phyloP scores from a whole-genome alignment of 805 yeast species.

The Candida takata region DNA sequence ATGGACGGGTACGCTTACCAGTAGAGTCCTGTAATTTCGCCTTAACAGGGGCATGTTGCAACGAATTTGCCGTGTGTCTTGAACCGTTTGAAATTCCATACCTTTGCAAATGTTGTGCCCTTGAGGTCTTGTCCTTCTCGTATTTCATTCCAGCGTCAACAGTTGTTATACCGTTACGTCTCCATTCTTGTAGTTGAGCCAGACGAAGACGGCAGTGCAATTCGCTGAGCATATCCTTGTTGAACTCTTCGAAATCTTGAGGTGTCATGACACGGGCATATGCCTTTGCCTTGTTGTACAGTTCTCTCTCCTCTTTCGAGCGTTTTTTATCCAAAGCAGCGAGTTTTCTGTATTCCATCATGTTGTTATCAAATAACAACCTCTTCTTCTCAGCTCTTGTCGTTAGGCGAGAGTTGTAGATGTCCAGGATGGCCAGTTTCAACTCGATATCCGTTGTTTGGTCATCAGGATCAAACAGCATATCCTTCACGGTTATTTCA shows the following conservation, averaged over 20 bases:
- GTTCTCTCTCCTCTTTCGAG: constrained; percentile 83
- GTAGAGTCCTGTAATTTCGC: constrained; percentile 17
- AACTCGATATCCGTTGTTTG: constrained; percentile 81
- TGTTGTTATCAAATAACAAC: constrained; percentile 61
- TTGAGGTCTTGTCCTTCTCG: constrained; percentile 77
- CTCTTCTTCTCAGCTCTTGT: constrained; percentile 92
- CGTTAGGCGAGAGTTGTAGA: constrained; percentile 83
- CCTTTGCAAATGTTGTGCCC: constrained; percentile 57
- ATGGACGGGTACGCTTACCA: constrained; percentile 31
- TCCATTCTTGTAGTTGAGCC: constrained; percentile 88
- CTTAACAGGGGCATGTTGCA: constrained; percentile 19
- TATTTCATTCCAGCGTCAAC: constrained; percentile 76
- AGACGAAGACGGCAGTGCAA: constrained; percentile 73
- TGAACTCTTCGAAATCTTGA: constrained; percentile 70
- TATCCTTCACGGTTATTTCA: constrained; percentile 87
- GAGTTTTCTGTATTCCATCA: constrained; percentile 79
- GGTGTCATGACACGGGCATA: constrained; percentile 76
- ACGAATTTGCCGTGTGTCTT: constrained; percentile 28
- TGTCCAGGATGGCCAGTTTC: constrained; percentile 79
- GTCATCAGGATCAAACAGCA: constrained; percentile 94
- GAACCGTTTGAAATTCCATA: constrained; percentile 30
- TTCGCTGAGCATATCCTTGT: constrained; percentile 70
- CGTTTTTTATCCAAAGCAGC: constrained; percentile 79
- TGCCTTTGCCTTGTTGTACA: constrained; percentile 68
- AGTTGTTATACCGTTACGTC: constrained; percentile 81